Evolutionary conservation across 2,329 filamentous ascomycete species (phyloP).

Genomic region (Hypoxylon sp.): DNA sequence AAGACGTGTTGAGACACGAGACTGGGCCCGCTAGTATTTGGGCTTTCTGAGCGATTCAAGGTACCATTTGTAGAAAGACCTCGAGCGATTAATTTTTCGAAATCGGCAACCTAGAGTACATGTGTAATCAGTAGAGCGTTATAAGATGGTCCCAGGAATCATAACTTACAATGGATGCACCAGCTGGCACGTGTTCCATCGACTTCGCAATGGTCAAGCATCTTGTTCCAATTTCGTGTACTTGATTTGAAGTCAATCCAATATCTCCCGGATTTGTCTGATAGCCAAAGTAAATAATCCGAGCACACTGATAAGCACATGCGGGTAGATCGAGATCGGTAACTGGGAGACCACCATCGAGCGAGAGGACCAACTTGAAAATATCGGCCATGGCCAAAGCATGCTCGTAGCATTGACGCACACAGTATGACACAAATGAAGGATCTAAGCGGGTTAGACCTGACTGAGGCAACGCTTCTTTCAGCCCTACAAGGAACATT

Average conservation of each 20-base stretch:
- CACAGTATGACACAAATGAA: conserved; percentile 65
- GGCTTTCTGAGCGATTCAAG: conserved; percentile 54
- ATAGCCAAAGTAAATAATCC: conserved; percentile 67
- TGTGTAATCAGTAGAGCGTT: conserved; percentile 44
- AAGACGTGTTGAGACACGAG: conserved; percentile 49
- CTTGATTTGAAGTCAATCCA: conserved; percentile 62
- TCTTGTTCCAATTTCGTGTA: conserved; percentile 65
- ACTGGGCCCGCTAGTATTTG: conserved; percentile 43
- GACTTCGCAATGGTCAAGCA: conserved; percentile 67
- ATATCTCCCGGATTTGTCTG: conserved; percentile 62
- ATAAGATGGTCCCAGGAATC: background rate
- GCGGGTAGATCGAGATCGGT: conserved; percentile 70
- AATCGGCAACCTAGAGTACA: conserved; percentile 58
- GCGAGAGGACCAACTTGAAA: conserved; percentile 66
- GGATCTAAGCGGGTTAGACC: conserved; percentile 64
- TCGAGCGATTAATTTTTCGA: conserved; percentile 66
- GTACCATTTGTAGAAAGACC: conserved; percentile 58
- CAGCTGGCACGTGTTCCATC: conserved; percentile 67
- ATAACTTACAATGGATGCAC: conserved; percentile 62
- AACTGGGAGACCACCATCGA: conserved; percentile 66
- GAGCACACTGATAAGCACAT: conserved; percentile 70
- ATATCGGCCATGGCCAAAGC: conserved; percentile 70
- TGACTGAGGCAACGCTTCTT: conserved; percentile 64
- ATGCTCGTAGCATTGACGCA: conserved; percentile 68
- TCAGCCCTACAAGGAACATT: conserved; percentile 66